phyloP scores from a whole-genome alignment of 148 eudicot genomes.

The Simmondsia chinensis region DNA sequence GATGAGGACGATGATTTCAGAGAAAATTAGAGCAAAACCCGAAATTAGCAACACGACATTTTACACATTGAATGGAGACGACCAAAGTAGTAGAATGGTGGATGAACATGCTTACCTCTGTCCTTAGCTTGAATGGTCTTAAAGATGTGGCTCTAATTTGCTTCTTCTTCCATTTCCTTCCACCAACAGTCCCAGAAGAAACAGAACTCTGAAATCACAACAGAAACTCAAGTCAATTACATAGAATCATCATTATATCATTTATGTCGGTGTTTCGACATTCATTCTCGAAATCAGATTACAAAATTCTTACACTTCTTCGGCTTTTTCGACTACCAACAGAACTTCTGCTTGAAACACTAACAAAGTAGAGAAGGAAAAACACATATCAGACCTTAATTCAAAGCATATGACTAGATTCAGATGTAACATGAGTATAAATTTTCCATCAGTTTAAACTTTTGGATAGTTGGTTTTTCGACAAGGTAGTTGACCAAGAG shows the following conservation, averaged over 20 bases:
- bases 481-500: too few relatives aligned
- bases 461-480: too few relatives aligned
- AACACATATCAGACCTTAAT: slow-evolving; percentile 8
- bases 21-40: background rate
- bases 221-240: background rate
- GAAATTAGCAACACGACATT: background rate
- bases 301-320: slow-evolving; percentile 49
- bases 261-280: too few relatives aligned
- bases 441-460: too few relatives aligned
- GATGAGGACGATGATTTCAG: too few relatives aligned
- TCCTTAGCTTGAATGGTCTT: slow-evolving; percentile 77
- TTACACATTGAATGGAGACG: background rate
- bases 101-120: slow-evolving; percentile 54
- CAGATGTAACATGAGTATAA: too few relatives aligned
- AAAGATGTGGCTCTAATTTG: slow-evolving; percentile 52
- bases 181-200: slow-evolving; percentile 46
- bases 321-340: slow-evolving; percentile 49
- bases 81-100: background rate
- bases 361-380: slow-evolving; percentile 13
- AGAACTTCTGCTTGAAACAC: slow-evolving; percentile 46
- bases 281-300: background rate
- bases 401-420: background rate
- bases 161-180: slow-evolving; percentile 53
- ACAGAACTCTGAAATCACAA: slow-evolving; percentile 47
- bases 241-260: too few relatives aligned